Evolutionary conservation across 306 rosid genomes (phyloP), one percentile per base, ranked within the genome.

Genomic region (Quercus parvula): DNA sequence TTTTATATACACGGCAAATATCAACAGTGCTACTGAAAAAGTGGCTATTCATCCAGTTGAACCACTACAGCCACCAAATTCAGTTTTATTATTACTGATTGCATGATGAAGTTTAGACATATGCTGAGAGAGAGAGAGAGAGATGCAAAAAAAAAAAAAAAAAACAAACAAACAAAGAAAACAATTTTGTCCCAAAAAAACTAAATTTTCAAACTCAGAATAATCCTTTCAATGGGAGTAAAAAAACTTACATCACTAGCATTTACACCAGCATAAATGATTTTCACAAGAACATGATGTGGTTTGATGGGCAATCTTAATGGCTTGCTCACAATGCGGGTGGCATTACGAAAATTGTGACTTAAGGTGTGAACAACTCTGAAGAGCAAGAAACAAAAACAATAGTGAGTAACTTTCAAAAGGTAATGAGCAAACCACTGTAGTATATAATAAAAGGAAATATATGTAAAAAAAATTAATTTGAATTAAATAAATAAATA

Each of bases 211-310:
- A 35, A 61, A 33, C 46, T 14, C 52, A 63, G 44, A 74, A 74
- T 12, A 20, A 75, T 30, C 73, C 66, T 81, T 70, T 49, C 24
- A 80, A 78, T 77, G 84, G 76, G 54, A 81, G 14, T 73, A 57
- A 27, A 66, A 72, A 72, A 78, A 89, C 98, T 94, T 91, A 95
- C 99, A 87, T 95, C 99, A 77, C 99, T 92, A 78, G 99, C 99
- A 79, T 95, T 95, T 81, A 95, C 99, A 18, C 99, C 98, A 80
- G 98, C 98, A 90, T 90, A 91, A 78, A 92, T 81, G 72, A 94
- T 87, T 86, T 94, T 94, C 76, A 94, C 90, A 44, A 95, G 91
- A 83, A 95, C 96, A n/a, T 86, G 70, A 52, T 86, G 78, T 62
- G 93, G 89, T 79, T 83, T 77, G 83, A 95, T 76, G 66, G 99